Evolutionary conservation across 352 stramenopile species (phyloP), one percentile per base, ranked within the genome.

Genomic region (Phytophthora europaea): DNA sequence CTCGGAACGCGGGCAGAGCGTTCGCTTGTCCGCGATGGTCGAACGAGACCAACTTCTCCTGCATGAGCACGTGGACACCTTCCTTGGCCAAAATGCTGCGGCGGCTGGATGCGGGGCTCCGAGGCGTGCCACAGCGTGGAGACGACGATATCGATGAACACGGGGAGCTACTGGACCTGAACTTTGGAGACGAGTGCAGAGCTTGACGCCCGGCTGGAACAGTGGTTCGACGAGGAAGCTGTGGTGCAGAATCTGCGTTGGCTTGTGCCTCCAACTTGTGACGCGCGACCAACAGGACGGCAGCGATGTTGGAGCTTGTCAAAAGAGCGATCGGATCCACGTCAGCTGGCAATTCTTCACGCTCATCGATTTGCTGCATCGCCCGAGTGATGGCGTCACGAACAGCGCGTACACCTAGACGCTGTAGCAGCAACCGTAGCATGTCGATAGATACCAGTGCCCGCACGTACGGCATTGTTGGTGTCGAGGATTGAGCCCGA

Each of bases 81-180:
- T 90, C 83, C 28, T 64, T 80, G 16, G 77, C 77, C 43, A 90
- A 68, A 60, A 90, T 84, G 36, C 83, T 90, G 55, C 74, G 77
- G 31, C 79, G 79, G 16, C 71, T 45, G 38, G 38, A 13, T 45
- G 64, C 53, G 1, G 67, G 47, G 13, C 59, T 80, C 28, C 57
- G 73, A 31, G 61, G 34, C 2, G 62, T 63, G 26, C 45, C 38
- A 51, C 53, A 72, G 52, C 54, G 63, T 12, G 54, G 38, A 9
- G 70, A 75, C 1, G 50, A 70, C 1, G 67, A 67, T 4, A 68
- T 16, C 0, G 64, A 54, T 6, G 62, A 62, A 2, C 60, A 66
- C 53, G 56, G 53, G 33, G 61, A 76, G 52, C 59, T 73, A 12
- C 45, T 58, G 26, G n/a, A 52, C 20, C 53, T 70, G 55, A 26